These are phyloP conservation scores for Saccharata proteae DNA, from an alignment of 2,329 filamentous ascomycete species.

Conservation along the genomic window DNA sequence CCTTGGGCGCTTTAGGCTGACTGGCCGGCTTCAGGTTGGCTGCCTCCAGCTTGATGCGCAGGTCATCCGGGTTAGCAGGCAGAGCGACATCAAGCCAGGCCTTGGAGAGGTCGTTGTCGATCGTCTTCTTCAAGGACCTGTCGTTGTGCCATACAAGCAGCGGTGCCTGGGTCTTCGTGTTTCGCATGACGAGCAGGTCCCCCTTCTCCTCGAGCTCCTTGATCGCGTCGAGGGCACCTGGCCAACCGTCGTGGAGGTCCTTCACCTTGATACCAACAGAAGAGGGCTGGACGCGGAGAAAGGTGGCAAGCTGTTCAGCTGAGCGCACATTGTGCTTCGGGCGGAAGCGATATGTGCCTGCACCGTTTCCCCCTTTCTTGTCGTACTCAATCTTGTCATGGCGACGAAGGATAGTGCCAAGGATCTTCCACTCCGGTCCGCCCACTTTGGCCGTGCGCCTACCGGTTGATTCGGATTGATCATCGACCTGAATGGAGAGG, in stretches of 20 bases:
- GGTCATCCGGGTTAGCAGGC: conserved; percentile 57
- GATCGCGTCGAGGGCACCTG: conserved; percentile 67
- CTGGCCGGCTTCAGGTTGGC: conserved; percentile 76
- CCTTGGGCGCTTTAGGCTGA: conserved; percentile 56
- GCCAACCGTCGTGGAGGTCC: conserved; percentile 94
- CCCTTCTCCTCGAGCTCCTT: conserved; percentile 65
- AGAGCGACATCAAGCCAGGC: conserved; percentile 76
- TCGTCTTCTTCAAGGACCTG: conserved; percentile 57
- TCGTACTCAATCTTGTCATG: conserved; percentile 52
- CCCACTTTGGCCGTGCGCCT: conserved; percentile 25
- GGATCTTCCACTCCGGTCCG: conserved; percentile 14
- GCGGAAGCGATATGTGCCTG: conserved; percentile 69
- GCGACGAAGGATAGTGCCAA: conserved; percentile 56
- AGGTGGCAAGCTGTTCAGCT: conserved; percentile 63
- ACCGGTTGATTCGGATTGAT: conserved; percentile 38
- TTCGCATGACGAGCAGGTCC: conserved; percentile 72
- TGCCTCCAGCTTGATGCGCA: conserved; percentile 63
- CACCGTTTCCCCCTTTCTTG: conserved; percentile 48
- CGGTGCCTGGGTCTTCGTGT: conserved; percentile 83
- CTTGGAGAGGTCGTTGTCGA: conserved; percentile 71
- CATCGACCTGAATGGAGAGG: conserved; percentile 56
- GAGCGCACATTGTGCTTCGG: conserved; percentile 75
- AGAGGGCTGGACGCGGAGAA: conserved; percentile 70
- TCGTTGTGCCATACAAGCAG: conserved; percentile 86
- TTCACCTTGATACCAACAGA: conserved; percentile 73